Evolutionary conservation across 2,329 filamentous ascomycete species (phyloP).

Genomic region (Colletotrichum tropicicola): DNA sequence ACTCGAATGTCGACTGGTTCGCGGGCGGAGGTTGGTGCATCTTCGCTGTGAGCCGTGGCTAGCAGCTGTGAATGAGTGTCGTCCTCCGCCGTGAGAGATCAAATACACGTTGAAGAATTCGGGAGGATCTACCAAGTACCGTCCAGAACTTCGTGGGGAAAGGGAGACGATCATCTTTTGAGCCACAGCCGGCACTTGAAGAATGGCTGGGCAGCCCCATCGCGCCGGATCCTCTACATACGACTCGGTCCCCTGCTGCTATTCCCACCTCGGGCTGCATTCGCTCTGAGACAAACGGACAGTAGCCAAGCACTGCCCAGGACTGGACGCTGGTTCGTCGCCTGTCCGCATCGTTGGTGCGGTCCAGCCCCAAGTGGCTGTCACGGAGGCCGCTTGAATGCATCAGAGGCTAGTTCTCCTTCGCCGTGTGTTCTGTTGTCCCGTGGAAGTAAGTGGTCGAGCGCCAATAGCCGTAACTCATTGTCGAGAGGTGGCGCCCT

Average conservation of each 20-base stretch:
- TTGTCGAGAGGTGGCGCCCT: not conserved
- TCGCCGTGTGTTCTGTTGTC: not conserved
- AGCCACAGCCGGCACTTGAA: not conserved
- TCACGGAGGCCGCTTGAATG: slow-evolving; percentile 17
- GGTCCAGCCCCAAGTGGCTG: not conserved
- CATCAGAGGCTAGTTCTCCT: not conserved
- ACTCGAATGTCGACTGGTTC: slow-evolving; percentile 37
- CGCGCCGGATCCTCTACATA: not conserved
- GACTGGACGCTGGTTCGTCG: too few relatives aligned
- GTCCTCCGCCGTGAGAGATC: not conserved
- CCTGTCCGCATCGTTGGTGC: not conserved
- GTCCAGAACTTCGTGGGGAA: not conserved
- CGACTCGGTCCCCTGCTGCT: not conserved
- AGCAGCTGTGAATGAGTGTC: not conserved
- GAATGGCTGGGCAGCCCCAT: not conserved
- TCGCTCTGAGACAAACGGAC: not conserved
- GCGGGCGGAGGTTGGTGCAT: slow-evolving; percentile 21
- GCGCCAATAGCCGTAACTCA: not conserved
- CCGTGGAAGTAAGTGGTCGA: not conserved
- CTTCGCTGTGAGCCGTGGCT: not conserved
- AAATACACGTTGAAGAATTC: not conserved
- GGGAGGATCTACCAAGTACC: too few relatives aligned
- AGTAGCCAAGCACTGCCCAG: not conserved
- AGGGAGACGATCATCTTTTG: slow-evolving; percentile 5
- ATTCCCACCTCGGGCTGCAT: not conserved